Evolutionary conservation across 164 flowering plant species (phyloP).

Genomic region (Stephania yunnanensis): DNA sequence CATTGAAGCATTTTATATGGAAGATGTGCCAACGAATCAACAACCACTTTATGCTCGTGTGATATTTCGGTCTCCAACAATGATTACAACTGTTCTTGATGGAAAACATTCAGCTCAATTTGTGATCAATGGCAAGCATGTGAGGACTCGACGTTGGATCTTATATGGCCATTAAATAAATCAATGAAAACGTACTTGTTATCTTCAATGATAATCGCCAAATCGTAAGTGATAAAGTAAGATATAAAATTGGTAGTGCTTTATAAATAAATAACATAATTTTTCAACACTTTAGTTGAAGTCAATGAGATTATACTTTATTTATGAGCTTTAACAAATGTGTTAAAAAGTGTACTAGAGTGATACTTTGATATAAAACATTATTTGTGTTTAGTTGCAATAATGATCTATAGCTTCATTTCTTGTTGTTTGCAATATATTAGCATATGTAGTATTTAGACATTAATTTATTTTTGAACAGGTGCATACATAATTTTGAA

Average conservation of each 20-base stretch:
- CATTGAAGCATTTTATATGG: not conserved
- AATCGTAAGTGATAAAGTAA: not conserved
- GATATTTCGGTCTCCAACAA: not conserved
- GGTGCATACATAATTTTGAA: no score
- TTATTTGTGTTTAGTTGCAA: no score
- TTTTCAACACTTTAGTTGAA: no score
- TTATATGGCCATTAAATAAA: not conserved
- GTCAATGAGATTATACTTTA: no score
- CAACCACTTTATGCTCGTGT: not conserved
- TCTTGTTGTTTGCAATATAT: no score
- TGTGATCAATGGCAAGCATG: not conserved
- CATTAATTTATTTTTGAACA: no score
- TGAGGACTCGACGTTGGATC: not conserved
- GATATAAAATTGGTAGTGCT: not conserved
- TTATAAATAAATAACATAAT: no score
- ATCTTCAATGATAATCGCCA: not conserved
- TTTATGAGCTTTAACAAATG: no score
- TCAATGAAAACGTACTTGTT: not conserved
- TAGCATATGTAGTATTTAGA: no score
- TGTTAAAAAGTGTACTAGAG: no score
- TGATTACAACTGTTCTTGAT: not conserved
- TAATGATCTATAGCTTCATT: no score
- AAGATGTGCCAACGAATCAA: not conserved
- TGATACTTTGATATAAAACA: no score
- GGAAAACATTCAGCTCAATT: not conserved